Evolutionary conservation across 345 rosid species (phyloP).

Genomic region (Clausena lansium): DNA sequence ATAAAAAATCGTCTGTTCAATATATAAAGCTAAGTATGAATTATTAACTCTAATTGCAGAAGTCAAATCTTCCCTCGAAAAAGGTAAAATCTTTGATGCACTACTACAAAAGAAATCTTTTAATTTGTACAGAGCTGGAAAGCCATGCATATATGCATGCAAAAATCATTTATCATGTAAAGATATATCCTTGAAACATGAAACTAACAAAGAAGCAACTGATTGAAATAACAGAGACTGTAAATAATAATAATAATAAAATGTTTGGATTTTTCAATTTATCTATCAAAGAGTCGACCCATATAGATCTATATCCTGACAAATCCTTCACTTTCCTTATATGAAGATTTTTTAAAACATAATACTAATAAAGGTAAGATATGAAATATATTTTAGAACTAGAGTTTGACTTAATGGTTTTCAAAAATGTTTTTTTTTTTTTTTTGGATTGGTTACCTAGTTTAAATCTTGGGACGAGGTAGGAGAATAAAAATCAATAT

Average conservation of each 20-base stretch:
- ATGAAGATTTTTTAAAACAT: not conserved
- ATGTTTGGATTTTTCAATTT: not conserved
- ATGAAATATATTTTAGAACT: not conserved
- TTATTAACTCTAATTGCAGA: too few relatives aligned
- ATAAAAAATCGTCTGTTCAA: too few relatives aligned
- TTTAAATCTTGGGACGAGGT: too few relatives aligned
- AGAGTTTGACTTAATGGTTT: too few relatives aligned
- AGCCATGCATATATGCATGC: not conserved
- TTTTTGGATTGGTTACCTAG: too few relatives aligned
- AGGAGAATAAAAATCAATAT: too few relatives aligned
- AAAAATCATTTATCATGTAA: not conserved
- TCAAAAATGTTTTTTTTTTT: too few relatives aligned
- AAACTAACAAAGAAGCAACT: not conserved
- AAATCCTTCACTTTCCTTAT: not conserved
- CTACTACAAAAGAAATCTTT: not conserved
- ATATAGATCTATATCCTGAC: not conserved
- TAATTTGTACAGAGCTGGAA: not conserved
- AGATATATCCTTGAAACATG: not conserved
- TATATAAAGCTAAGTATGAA: too few relatives aligned
- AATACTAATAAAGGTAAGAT: too few relatives aligned
- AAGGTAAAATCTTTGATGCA: too few relatives aligned
- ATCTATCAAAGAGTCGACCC: not conserved
- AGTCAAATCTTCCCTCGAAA: not conserved
- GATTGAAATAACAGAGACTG: not conserved
- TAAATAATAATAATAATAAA: not conserved